Evolutionary conservation across 148 eudicot species (phyloP).

Genomic region (Persicaria maculosa): DNA sequence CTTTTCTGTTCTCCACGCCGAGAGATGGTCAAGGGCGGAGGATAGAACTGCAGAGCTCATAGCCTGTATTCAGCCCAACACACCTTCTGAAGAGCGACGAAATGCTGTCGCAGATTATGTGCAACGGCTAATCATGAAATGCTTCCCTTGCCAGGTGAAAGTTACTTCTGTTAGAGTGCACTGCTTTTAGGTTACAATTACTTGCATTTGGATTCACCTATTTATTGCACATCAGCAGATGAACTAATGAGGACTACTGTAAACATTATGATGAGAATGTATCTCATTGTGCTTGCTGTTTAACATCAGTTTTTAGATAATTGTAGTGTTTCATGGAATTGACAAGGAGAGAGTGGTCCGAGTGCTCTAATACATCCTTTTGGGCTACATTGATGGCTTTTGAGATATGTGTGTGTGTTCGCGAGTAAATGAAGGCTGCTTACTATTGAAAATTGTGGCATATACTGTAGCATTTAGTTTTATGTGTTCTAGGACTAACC

Average conservation of each 20-base stretch:
- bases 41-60: slow-evolving; percentile 80
- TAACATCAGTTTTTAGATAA: background rate
- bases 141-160: slow-evolving; percentile 82
- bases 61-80: slow-evolving; percentile 75
- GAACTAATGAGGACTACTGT: background rate
- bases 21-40: slow-evolving; percentile 70
- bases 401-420: too few species aligned
- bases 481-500: too few species aligned
- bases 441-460: too few species aligned
- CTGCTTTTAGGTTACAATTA: background rate
- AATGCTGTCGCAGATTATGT: slow-evolving; percentile 84
- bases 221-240: background rate
- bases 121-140: slow-evolving; percentile 67
- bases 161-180: background rate
- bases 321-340: too few species aligned
- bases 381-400: too few species aligned
- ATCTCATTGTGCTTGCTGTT: background rate
- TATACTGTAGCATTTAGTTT: too few species aligned
- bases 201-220: background rate
- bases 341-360: too few species aligned
- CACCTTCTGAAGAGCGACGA: slow-evolving; percentile 56
- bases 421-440: too few species aligned
- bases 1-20: slow-evolving; percentile 40
- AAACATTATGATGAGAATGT: background rate
- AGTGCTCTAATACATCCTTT: too few species aligned